phyloP scores from a whole-genome alignment of 257 asterid species.

The Phtheirospermum japonicum region DNA sequence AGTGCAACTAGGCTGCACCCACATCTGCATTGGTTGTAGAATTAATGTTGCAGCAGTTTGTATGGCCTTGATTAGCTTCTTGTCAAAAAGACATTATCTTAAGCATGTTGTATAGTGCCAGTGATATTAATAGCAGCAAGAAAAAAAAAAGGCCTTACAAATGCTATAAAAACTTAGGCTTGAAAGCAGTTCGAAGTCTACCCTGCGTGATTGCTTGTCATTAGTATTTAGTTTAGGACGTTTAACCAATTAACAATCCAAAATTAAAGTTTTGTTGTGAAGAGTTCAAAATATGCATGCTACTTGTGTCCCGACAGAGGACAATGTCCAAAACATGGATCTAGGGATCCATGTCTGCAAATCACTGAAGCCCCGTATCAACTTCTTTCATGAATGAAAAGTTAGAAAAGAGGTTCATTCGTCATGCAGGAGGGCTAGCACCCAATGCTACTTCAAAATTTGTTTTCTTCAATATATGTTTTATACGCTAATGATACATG shows the following conservation, averaged over 20 bases:
- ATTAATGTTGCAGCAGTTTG: background rate
- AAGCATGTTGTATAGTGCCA: background rate
- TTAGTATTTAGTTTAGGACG: background rate
- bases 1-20: background rate
- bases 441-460: background rate
- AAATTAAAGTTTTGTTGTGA: background rate
- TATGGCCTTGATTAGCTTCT: background rate
- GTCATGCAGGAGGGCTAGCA: background rate
- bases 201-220: background rate
- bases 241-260: background rate
- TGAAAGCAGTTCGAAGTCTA: background rate
- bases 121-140: too few relatives aligned
- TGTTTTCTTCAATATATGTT: background rate
- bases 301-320: background rate
- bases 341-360: background rate
- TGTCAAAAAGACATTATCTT: background rate
- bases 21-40: background rate
- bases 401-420: background rate
- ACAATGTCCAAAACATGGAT: background rate
- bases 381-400: background rate
- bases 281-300: background rate
- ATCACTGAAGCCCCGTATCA: background rate
- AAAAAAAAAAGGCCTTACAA: background rate
- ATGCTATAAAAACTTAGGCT: slow-evolving; percentile 2
- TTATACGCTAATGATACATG: too few relatives aligned